A percentile compares a stretch with the other conserved stretches of the same genome.
These are phyloP conservation scores for Plasmodium vivax DNA, from an alignment of 169 alveolate species.

Conservation along the genomic window DNA sequence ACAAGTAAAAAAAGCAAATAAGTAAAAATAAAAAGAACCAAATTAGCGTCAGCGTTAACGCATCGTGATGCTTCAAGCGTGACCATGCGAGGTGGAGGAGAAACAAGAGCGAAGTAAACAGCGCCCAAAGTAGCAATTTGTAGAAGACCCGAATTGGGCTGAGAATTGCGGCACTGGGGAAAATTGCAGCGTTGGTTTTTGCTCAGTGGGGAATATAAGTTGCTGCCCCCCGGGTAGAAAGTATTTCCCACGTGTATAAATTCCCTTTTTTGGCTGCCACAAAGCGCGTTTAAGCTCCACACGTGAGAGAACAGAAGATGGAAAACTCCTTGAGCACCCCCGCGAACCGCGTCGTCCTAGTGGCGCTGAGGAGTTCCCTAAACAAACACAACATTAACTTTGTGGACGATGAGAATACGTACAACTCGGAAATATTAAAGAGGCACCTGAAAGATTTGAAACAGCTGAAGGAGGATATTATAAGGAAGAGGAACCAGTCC, in stretches of 20 bases:
- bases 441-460: slow-evolving; percentile 41
- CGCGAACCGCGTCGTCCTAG: neutral
- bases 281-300: neutral
- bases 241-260: neutral
- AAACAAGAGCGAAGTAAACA: neutral
- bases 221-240: neutral
- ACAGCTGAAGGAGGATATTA: slow-evolving; percentile 30
- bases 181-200: neutral
- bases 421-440: slow-evolving; percentile 19
- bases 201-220: neutral
- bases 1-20: neutral
- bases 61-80: neutral
- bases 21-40: neutral
- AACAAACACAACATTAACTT: slow-evolving; percentile 25
- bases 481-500: slow-evolving; percentile 19
- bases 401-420: slow-evolving; percentile 26
- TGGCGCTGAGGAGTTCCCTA: neutral
- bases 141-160: neutral
- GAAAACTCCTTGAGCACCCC: neutral
- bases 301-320: neutral
- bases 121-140: neutral
- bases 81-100: neutral
- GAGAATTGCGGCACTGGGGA: neutral
- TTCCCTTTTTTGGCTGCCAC: neutral
- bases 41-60: neutral